Evolutionary conservation across 441 rosid species (phyloP), one percentile per base, ranked within the genome.

Genomic region (Jatropha multifida): DNA sequence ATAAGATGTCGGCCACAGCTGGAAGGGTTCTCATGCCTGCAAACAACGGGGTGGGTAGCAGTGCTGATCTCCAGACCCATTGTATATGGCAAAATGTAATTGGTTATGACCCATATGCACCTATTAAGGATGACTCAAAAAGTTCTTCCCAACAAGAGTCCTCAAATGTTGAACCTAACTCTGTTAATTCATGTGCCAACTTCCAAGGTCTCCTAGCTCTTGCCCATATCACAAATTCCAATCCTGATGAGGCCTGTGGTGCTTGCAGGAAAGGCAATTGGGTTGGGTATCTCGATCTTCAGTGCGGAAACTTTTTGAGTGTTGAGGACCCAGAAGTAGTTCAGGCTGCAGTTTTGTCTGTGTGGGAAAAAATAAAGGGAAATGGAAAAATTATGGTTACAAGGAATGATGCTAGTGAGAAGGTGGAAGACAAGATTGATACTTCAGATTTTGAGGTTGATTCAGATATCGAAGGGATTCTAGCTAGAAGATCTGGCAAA

Each of bases 1-100:
- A 62, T 46, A 93, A 84, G 93, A 92, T 95, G 99, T 98, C 97
- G 82, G 97, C 98, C 26, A 95, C 99, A 1, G 98, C 98, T 11
- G 97, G 98, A 17, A 85, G 97, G 84, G 99, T 95, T 83, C 98
- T 98, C 76, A 95, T 95, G 97, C 99, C 99, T 2, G 99, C 97
- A 56, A 93, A 95, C 90, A 95, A 93, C 59, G 85, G 98, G 86
- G 99, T 95, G 51, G 97, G 93, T 74, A 93, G 99, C 80, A 95
- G 98, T 76, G 97, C 97, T 5, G 97, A 98, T 73, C 85, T 93
- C 58, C 99, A 95, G 74, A 93, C 98, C 9, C 99, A 95, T 55
- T 98, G 97, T 2, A 93, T 93, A 74, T 95, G 99, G 99, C 99
- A 92, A 84, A 95, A 94, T 72, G 95, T 97, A 10, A 95, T 93